Base-by-base conservation (phyloP, 352 stramenopile genomes). In the Blastocystis sp. region DNA sequence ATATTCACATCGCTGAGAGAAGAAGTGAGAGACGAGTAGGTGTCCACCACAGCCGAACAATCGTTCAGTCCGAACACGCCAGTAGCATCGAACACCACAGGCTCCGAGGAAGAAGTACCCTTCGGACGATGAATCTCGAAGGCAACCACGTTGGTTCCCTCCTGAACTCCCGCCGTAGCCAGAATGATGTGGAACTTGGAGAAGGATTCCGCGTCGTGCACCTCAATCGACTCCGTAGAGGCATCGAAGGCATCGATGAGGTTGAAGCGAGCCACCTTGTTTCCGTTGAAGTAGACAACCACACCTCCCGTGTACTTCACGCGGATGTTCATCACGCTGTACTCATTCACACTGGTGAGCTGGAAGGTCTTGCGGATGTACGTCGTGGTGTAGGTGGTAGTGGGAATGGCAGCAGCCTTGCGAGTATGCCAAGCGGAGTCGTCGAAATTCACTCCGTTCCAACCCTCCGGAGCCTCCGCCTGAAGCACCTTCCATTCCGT, bases 51-150 rank as follows among this genome's bases (percentile, higher is more conserved):
- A 1, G 27, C 9, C 40, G 61, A 73, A 27, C 61, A 73, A 0
- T 73, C 61, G 21, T 73, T 42, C 40, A 73, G 34, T 21, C 61
- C 61, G 40, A 73, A 73, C 11, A 73, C 36, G 24, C 61, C 61
- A 1, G 61, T 73, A 4, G 61, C 61, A 27, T 73, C 61, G 61
- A 73, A 73, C 40, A 42, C 38, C 61, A 73, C 32, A 11, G 32
- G 8, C 7, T 6, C 1, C 36, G 14, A 24, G 24, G 61, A 36
- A 4, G 29, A 48, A 4, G 38, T 53, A 16, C 38, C 61, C 36
- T 32, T 53, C 4, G 61, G 21, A 16, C 61, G 61, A 11, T 73
- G 61, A 11, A 54, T 1, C 38, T 73, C 61, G 61, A 73, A 73
- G 0, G 61, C 61, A 14, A 73, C 51, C 18, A 73, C 61, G 61